Conservation (phyloP, 129 eudicot species). For the Tagetes erecta region DNA sequence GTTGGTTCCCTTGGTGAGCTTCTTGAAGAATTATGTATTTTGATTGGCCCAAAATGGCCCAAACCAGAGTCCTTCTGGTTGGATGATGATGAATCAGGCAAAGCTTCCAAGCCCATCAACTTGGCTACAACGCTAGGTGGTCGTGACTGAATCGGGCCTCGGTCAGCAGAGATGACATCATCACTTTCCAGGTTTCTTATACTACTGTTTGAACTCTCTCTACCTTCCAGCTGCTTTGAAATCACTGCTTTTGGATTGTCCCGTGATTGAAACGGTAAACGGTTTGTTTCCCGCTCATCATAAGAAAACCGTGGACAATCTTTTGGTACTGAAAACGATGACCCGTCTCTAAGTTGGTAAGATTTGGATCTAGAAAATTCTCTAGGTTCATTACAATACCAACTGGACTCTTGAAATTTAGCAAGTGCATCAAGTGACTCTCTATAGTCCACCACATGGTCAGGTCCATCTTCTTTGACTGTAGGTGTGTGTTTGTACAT, state of each 20-base stretch:
- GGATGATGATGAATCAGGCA: conserved; percentile 53
- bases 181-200: conserved; percentile 37
- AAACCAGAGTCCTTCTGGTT: conserved; percentile 30
- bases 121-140: conserved; percentile 92
- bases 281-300: conserved; percentile 68
- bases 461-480: conserved; percentile 47
- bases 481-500: conserved; percentile 61
- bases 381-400: conserved; percentile 56
- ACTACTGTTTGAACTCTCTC: conserved; percentile 58
- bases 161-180: conserved; percentile 19
- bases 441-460: conserved; percentile 34
- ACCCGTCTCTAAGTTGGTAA: conserved; percentile 55
- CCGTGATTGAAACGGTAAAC: conserved; percentile 46
- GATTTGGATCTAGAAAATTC: conserved; percentile 61
- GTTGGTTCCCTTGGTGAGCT: conserved; percentile 56
- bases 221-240: conserved; percentile 58
- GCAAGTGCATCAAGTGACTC: conserved; percentile 58
- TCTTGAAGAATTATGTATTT: conserved; percentile 48
- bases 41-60: conserved; percentile 46
- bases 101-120: conserved; percentile 81
- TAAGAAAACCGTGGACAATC: conserved; percentile 81
- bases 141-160: conserved; percentile 34
- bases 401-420: conserved; percentile 59
- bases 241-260: conserved; percentile 40
- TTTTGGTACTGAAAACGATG: conserved; percentile 39